Evolutionary conservation across 352 stramenopile genomes (phyloP).

Genomic region (Phytophthora podocarpi): DNA sequence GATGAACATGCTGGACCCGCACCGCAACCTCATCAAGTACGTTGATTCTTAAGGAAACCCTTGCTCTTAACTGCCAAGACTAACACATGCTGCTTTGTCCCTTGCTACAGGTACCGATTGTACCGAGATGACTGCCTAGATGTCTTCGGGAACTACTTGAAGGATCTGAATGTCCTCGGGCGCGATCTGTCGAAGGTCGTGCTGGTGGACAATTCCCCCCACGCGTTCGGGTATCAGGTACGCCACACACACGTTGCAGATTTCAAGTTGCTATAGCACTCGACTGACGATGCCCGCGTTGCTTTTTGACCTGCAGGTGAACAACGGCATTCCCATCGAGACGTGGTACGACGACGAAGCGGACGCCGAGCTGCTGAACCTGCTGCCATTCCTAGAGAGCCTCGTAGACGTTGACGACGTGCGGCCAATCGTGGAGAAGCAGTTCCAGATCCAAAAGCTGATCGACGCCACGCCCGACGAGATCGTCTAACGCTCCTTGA

Average conservation of each 20-base stretch:
- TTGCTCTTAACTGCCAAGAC: not conserved
- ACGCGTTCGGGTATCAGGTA: slow-evolving; percentile 98
- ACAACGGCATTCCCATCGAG: slow-evolving; percentile 98
- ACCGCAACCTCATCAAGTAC: slow-evolving; percentile 89
- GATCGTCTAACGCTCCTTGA: slow-evolving; percentile 32
- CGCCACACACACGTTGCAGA: not conserved
- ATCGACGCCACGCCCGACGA: slow-evolving; percentile 81
- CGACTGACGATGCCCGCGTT: too few relatives aligned
- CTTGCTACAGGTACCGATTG: slow-evolving; percentile 83
- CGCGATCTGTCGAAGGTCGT: slow-evolving; percentile 90
- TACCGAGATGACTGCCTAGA: slow-evolving; percentile 96
- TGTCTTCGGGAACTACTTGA: slow-evolving; percentile 98
- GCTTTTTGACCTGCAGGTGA: slow-evolving; percentile 53
- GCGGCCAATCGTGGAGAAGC: slow-evolving; percentile 84
- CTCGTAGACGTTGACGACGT: slow-evolving; percentile 91
- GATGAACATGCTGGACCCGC: slow-evolving; percentile 96
- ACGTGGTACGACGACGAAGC: slow-evolving; percentile 97
- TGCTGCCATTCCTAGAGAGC: slow-evolving; percentile 94
- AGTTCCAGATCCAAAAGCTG: slow-evolving; percentile 93
- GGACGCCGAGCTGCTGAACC: slow-evolving; percentile 96
- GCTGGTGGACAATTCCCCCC: slow-evolving; percentile 98
- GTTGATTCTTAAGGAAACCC: not conserved
- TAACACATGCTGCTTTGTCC: slow-evolving; percentile 6
- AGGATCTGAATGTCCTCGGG: slow-evolving; percentile 97
- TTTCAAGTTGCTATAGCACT: not conserved